phyloP scores from a whole-genome alignment of 208 protist species.

The Borovskyia barvae region DNA sequence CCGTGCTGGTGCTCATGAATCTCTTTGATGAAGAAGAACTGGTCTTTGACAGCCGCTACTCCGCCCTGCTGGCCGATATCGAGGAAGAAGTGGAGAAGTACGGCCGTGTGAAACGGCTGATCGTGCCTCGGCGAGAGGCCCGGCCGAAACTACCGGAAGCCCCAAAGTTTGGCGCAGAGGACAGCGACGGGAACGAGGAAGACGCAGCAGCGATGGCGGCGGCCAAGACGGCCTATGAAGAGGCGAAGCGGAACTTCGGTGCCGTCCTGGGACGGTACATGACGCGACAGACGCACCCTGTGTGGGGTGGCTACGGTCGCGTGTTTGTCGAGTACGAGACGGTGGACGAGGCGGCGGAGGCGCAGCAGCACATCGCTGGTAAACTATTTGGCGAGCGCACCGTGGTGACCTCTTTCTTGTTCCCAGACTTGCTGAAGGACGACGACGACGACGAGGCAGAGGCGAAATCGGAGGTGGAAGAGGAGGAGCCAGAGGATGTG shows the following conservation, averaged over 20 bases:
- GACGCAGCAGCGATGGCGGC: conserved; percentile 27
- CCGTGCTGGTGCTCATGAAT: conserved; percentile 81
- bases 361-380: conserved; percentile 80
- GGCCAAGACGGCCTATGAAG: conserved; percentile 39
- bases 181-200: conserved; percentile 25
- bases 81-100: conserved; percentile 81
- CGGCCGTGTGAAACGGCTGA: conserved; percentile 74
- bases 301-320: conserved; percentile 76
- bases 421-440: conserved; percentile 74
- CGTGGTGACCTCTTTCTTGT: conserved; percentile 90
- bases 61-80: conserved; percentile 65
- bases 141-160: conserved; percentile 53
- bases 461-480: conserved; percentile 10
- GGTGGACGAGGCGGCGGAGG: conserved; percentile 76
- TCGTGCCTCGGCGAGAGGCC: conserved; percentile 74
- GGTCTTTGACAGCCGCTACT: conserved; percentile 66
- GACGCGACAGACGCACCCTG: conserved; percentile 65
- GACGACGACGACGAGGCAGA: conserved; percentile 25
- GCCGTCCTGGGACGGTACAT: conserved; percentile 55
- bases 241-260: conserved; percentile 48
- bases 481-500: conserved; percentile 11
- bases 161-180: conserved; percentile 34
- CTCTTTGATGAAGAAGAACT: conserved; percentile 89
- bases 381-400: conserved; percentile 83
- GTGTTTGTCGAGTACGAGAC: conserved; percentile 89